These are phyloP conservation scores for Phytophthora nicotianae DNA, from an alignment of 352 stramenopile genomes.

Conservation along the genomic window DNA sequence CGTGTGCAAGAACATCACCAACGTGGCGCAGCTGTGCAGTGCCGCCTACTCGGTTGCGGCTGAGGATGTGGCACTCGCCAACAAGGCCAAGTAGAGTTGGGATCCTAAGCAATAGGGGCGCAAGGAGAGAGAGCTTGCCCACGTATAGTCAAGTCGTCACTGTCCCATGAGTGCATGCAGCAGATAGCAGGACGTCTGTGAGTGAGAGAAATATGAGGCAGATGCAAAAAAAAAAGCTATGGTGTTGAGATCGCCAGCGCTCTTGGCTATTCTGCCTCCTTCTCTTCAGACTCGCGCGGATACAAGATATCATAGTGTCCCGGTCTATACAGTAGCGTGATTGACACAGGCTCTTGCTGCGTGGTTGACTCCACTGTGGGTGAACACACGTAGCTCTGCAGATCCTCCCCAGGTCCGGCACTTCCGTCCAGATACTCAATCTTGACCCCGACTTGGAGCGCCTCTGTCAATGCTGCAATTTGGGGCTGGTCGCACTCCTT, in stretches of 20 bases:
- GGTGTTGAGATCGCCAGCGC: not conserved
- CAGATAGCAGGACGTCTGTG: constrained; percentile 4
- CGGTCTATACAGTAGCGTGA: constrained; percentile 93
- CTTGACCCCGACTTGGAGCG: constrained; percentile 85
- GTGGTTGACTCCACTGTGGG: constrained; percentile 18
- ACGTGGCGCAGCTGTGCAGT: constrained; percentile 90
- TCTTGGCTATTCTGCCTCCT: constrained; percentile 9
- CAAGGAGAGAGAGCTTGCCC: constrained; percentile 12
- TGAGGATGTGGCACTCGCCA: constrained; percentile 56
- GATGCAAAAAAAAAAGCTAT: constrained; percentile 17
- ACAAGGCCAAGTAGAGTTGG: constrained; percentile 58
- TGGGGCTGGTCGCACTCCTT: constrained; percentile 94
- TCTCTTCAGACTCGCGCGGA: constrained; percentile 26
- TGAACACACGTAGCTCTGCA: constrained; percentile 73
- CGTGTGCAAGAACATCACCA: constrained; percentile 93
- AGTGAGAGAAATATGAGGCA: constrained; percentile 19
- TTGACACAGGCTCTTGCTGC: constrained; percentile 33
- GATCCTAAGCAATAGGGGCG: constrained; percentile 14
- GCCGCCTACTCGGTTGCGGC: constrained; percentile 81
- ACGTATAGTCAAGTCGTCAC: constrained; percentile 4
- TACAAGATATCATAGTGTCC: constrained; percentile 97
- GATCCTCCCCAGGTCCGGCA: constrained; percentile 43
- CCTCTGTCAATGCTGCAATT: constrained; percentile 92
- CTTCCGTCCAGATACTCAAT: constrained; percentile 95
- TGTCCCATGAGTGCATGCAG: constrained; percentile 3